Conservation (phyloP, 108 stramenopile genomes). For the Phaeodactylum tricornutum region DNA sequence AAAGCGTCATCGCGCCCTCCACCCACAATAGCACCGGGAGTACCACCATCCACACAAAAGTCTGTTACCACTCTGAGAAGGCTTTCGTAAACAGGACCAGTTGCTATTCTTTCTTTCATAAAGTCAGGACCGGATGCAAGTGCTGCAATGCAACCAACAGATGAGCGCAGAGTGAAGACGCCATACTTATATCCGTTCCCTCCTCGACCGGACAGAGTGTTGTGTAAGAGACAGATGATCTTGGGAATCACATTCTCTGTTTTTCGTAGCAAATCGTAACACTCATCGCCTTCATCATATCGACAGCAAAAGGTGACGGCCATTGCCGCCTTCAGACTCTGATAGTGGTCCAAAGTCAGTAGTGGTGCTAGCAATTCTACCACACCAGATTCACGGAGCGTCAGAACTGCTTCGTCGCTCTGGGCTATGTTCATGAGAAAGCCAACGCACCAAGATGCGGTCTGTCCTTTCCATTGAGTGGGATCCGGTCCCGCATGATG, state of each 20-base stretch:
- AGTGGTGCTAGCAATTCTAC: slow-evolving; percentile 82
- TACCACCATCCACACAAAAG: slow-evolving; percentile 87
- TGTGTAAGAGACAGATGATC: slow-evolving; percentile 77
- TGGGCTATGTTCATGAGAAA: slow-evolving; percentile 90
- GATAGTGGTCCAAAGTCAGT: slow-evolving; percentile 82
- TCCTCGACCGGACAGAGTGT: slow-evolving; percentile 78
- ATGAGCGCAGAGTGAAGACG: slow-evolving; percentile 81
- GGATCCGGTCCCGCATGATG: slow-evolving; percentile 87
- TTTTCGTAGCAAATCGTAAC: slow-evolving; percentile 78
- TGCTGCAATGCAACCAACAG: slow-evolving; percentile 82
- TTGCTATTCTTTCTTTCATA: slow-evolving; percentile 86
- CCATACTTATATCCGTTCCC: slow-evolving; percentile 91
- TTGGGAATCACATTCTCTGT: slow-evolving; percentile 90
- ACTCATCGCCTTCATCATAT: slow-evolving; percentile 83
- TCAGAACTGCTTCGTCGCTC: slow-evolving; percentile 82
- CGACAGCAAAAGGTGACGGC: slow-evolving; percentile 85
- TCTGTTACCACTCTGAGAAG: slow-evolving; percentile 75
- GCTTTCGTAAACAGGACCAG: slow-evolving; percentile 76
- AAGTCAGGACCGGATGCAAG: slow-evolving; percentile 85
- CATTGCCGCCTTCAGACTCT: slow-evolving; percentile 88
- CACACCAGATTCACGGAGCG: slow-evolving; percentile 72
- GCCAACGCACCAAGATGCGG: slow-evolving; percentile 89
- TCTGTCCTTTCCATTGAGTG: slow-evolving; percentile 88
- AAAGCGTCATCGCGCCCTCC: slow-evolving; percentile 76
- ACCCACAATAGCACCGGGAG: slow-evolving; percentile 82